These are phyloP conservation scores for Raffaelea albimanens DNA, from an alignment of 2,329 filamentous ascomycete genomes.

Conservation along the genomic window DNA sequence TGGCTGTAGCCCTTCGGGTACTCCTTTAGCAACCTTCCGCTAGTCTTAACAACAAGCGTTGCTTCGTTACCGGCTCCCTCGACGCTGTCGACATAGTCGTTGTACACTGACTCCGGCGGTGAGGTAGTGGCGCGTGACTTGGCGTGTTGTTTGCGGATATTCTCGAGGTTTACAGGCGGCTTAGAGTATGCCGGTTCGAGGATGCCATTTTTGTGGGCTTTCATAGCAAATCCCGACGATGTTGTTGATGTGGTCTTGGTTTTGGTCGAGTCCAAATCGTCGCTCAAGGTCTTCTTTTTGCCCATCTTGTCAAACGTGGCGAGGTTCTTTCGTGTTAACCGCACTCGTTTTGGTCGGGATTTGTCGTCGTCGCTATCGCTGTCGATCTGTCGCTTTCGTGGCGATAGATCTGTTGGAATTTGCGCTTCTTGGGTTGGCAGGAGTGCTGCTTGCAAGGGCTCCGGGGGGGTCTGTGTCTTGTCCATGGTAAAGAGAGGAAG, in stretches of 20 bases:
- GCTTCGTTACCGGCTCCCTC: conserved; percentile 10
- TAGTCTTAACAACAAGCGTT: conserved; percentile 10
- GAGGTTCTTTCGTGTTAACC: conserved; percentile 8
- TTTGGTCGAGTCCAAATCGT: background rate
- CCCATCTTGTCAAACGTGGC: conserved; percentile 5
- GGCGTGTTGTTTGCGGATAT: conserved; percentile 7
- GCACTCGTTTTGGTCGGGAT: conserved; percentile 1
- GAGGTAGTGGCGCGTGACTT: conserved; percentile 8
- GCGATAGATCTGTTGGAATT: conserved; percentile 2
- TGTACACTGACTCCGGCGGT: conserved; percentile 9
- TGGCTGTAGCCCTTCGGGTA: conserved; percentile 7
- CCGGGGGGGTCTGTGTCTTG: conserved; percentile 2
- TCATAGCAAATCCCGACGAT: conserved; percentile 7
- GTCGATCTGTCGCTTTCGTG: conserved; percentile 4
- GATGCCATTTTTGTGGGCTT: conserved; percentile 12
- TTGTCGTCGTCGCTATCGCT: conserved; percentile 3
- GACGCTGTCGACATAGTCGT: conserved; percentile 8
- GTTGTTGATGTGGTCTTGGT: conserved; percentile 8
- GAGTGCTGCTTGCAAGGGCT: conserved; percentile 2
- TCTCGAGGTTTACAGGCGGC: conserved; percentile 13
- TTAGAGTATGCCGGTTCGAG: conserved; percentile 10
- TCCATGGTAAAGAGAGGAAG: conserved; percentile 5
- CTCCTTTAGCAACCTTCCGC: conserved; percentile 13
- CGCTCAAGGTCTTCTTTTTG: background rate
- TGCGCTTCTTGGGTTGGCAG: conserved; percentile 3